Evolutionary conservation across 805 yeast genomes (phyloP), one percentile per base, ranked within the genome.

Genomic region (Saccharomycopsis malanga): DNA sequence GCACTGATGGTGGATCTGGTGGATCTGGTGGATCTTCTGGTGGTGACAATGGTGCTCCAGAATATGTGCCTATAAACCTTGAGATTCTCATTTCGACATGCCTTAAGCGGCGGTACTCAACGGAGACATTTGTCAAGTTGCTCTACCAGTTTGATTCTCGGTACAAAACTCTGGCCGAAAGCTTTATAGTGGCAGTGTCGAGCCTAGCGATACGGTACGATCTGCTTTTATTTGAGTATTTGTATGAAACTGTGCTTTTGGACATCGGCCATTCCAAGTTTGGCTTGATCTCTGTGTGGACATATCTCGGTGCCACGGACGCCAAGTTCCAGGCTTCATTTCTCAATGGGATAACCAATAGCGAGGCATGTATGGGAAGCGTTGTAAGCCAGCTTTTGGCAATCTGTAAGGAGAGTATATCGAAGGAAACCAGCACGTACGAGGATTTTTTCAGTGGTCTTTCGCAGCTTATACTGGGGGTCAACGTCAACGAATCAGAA

Each of bases 81-180:
- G 30, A 25, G 12, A 18, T 40, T 17, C 24, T 46, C 10, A 15
- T 46, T 3, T 20, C 23, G 14, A 14, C 49, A 18, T 46, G 49
- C 29, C 14, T 40, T 2, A 46, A 40, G 24, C 32, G 49, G 20
- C 42, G 45, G 12, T 35, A 24, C 20, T 18, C 38, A n/a, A 32
- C 45, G 29, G 21, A 20, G 17, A 34, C n/a, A 2, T 46, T 46
- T 41, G 23, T 17, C 5, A 20, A n/a, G 6, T 34, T 46, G 6
- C 40, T 46, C 14, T 22, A 12, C 9, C 45, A 46, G 30, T 46
- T 18, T 32, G 40, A 46, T 29, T 18, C 9, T 15, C 39, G 40
- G 23, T 46, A 46, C 32, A 18, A 22, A 12, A 32, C 40, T 9
- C 15, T 35, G 4, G 22, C 35, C 24, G 34, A 36, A 14, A 41